Conservation (phyloP, 164 flowering plant genomes). For the Platanus orientalis region DNA sequence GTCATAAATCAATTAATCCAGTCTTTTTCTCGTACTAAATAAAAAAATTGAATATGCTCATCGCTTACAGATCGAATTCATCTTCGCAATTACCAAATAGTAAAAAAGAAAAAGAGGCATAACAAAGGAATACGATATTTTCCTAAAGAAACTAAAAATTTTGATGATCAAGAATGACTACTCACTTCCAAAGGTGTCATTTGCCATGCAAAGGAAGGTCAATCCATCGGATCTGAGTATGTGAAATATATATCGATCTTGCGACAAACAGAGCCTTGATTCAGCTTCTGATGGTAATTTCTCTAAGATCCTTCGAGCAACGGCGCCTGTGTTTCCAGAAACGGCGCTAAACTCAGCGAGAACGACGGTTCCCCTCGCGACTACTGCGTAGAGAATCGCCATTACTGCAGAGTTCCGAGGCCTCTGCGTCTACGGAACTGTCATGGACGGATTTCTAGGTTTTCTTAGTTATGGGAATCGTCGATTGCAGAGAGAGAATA, state of each 20-base stretch:
- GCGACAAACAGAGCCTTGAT: constrained; percentile 84
- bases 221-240: constrained; percentile 78
- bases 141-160: too few relatives aligned
- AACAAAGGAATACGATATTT: too few relatives aligned
- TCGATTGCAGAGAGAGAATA: background rate
- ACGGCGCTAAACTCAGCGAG: constrained; percentile 93
- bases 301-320: constrained; percentile 78
- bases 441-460: background rate
- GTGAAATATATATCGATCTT: constrained; percentile 90
- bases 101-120: background rate
- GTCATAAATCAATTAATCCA: background rate
- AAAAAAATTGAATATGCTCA: background rate
- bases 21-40: background rate
- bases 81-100: background rate
- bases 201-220: constrained; percentile 90
- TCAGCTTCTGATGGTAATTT: constrained; percentile 69
- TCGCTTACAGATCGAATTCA: background rate
- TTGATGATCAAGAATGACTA: too few relatives aligned
- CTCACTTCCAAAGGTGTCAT: constrained; percentile 91
- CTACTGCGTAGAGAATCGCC: constrained; percentile 94
- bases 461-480: too few relatives aligned
- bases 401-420: constrained; percentile 21
- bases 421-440: background rate
- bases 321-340: constrained; percentile 88
- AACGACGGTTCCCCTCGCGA: constrained; percentile 82